These are phyloP conservation scores for Leccinum fallax DNA, from an alignment of 1,284 basidiomycete genomes.

Conservation along the genomic window DNA sequence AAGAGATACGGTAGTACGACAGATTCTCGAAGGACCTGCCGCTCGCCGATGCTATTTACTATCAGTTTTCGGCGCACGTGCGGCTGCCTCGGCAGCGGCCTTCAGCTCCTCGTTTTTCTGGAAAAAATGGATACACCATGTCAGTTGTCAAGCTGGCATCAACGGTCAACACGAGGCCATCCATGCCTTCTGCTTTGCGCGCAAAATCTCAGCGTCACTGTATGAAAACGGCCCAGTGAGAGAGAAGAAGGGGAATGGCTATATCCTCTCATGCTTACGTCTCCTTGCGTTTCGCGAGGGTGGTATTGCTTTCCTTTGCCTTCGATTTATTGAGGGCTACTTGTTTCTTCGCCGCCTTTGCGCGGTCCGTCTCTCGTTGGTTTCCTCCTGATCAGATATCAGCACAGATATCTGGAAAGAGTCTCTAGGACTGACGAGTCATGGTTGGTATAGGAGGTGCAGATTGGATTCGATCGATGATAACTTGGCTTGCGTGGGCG, in stretches of 20 bases:
- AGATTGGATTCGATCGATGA: constrained; percentile 10
- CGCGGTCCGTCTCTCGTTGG: constrained; percentile 75
- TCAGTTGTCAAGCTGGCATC: constrained; percentile 18
- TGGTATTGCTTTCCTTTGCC: constrained; percentile 66
- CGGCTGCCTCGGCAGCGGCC: constrained; percentile 37
- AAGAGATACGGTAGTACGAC: constrained; percentile 12
- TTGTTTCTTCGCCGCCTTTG: constrained; percentile 72
- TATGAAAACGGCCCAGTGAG: constrained; percentile 28
- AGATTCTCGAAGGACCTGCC: constrained; percentile 21
- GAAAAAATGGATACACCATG: background rate
- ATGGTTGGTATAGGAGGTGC: constrained; percentile 33
- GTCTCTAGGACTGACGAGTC: constrained; percentile 48
- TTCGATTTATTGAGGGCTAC: constrained; percentile 53
- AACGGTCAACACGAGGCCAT: constrained; percentile 11
- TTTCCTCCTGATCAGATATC: constrained; percentile 63
- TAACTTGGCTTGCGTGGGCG: constrained; percentile 4
- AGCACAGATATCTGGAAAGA: background rate
- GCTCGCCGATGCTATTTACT: constrained; percentile 45
- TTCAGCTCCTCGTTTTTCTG: constrained; percentile 68
- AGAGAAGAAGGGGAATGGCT: constrained; percentile 16
- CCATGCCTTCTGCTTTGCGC: constrained; percentile 75
- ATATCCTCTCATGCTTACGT: constrained; percentile 51
- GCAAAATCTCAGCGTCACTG: constrained; percentile 73
- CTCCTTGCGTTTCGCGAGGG: constrained; percentile 70
- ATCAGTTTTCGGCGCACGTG: constrained; percentile 29